Evolutionary conservation across 2,329 filamentous ascomycete genomes (phyloP).

Genomic region (Macrophomina phaseolina): DNA sequence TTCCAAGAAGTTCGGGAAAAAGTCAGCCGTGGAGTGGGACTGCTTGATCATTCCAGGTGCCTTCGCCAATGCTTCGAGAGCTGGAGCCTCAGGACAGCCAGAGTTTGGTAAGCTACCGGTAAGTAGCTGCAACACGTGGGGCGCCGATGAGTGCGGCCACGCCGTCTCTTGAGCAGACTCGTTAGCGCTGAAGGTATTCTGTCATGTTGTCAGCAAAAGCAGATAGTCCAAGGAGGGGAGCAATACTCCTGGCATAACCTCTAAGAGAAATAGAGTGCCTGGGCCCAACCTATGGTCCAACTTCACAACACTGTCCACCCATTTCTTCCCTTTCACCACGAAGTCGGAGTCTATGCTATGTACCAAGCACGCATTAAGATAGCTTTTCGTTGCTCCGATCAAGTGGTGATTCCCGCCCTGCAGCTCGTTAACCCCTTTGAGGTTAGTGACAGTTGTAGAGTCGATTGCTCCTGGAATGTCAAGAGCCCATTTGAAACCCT

Average conservation of each 20-base stretch:
- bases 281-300: constrained; percentile 30
- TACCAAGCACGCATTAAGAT: constrained; percentile 35
- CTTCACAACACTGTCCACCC: constrained; percentile 35
- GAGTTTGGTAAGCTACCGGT: constrained; percentile 33
- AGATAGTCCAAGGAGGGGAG: neutral
- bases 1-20: constrained; percentile 35
- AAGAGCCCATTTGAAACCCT: constrained; percentile 39
- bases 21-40: constrained; percentile 32
- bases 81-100: constrained; percentile 30
- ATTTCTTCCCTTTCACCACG: constrained; percentile 36
- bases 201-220: neutral
- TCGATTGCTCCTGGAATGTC: constrained; percentile 36
- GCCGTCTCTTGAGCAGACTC: constrained; percentile 31
- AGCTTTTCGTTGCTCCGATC: constrained; percentile 31
- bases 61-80: constrained; percentile 30
- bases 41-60: constrained; percentile 31
- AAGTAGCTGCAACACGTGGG: constrained; percentile 36
- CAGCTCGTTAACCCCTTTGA: constrained; percentile 35
- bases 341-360: constrained; percentile 34
- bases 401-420: constrained; percentile 32
- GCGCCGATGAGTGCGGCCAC: constrained; percentile 35
- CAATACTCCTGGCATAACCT: constrained; percentile 37
- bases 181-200: constrained; percentile 31
- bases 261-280: constrained; percentile 35
- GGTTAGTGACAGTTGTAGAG: constrained; percentile 32